These are phyloP conservation scores for Penicillium parvum DNA, from an alignment of 495 filamentous ascomycete species.

Conservation along the genomic window DNA sequence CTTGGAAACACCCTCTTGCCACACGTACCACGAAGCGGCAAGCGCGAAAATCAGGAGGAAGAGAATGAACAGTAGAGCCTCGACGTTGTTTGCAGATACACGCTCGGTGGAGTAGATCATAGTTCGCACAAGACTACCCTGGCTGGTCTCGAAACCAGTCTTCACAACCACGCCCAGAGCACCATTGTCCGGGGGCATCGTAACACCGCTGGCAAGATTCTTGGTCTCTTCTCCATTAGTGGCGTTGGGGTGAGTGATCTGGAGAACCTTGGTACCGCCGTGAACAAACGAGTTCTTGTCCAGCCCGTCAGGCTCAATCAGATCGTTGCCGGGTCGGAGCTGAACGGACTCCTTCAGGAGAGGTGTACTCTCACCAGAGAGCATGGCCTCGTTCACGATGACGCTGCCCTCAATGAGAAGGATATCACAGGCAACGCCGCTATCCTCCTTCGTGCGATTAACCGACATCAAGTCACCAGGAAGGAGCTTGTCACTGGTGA, in stretches of 20 bases:
- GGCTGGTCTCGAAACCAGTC: conserved; percentile 97
- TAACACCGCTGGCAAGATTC: conserved; percentile 65
- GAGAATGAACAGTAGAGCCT: conserved; percentile 92
- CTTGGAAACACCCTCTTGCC: conserved; percentile 88
- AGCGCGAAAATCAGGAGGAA: conserved; percentile 95
- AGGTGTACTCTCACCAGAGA: conserved; percentile 96
- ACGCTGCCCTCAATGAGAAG: conserved; percentile 88
- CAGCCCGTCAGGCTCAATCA: conserved; percentile 81
- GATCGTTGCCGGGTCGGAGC: conserved; percentile 78
- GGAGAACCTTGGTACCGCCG: conserved; percentile 95
- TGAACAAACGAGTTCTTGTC: conserved; percentile 97
- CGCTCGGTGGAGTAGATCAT: conserved; percentile 99
- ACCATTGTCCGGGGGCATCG: conserved; percentile 80
- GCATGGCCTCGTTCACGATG: conserved; percentile 99
- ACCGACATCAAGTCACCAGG: conserved; percentile 97
- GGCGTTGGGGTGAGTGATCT: conserved; percentile 76
- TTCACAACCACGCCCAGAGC: conserved; percentile 92
- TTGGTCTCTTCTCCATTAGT: conserved; percentile 65
- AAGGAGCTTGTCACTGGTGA: conserved; percentile 87
- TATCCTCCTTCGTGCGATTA: conserved; percentile 91
- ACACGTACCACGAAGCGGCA: conserved; percentile 99
- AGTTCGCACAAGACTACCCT: conserved; percentile 93
- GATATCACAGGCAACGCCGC: conserved; percentile 97
- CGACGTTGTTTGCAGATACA: conserved; percentile 93
- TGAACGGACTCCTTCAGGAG: conserved; percentile 95